A percentile compares a stretch with the other conserved stretches of the same genome.
phyloP scores from a whole-genome alignment of 176 grass and related monocot species.

The Eragrostis curvula region DNA sequence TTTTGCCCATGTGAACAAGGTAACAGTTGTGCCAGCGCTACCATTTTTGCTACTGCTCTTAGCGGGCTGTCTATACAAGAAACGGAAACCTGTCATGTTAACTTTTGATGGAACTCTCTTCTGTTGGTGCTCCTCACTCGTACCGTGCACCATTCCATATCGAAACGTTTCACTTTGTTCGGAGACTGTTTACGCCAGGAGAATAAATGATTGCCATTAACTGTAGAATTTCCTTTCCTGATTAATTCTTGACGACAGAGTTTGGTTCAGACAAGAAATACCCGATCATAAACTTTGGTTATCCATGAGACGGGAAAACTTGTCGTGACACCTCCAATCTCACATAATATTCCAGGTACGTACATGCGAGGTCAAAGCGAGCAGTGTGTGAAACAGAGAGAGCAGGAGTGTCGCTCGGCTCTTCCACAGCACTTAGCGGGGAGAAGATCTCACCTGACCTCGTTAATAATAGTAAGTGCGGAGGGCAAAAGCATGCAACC shows the following conservation, averaged over 20 bases:
- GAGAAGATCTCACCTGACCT: not conserved
- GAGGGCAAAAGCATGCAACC: not conserved
- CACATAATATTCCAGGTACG: not conserved
- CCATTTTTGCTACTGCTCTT: constrained; percentile 50
- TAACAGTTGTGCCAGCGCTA: constrained; percentile 47
- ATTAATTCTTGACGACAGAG: no score
- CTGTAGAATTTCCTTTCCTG: no score
- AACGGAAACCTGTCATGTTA: constrained; percentile 17
- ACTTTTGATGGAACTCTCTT: not conserved
- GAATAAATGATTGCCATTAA: no score
- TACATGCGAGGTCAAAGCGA: not conserved
- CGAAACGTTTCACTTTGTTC: not conserved
- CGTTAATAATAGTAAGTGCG: constrained; percentile 23
- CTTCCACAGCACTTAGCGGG: not conserved
- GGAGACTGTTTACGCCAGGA: no score
- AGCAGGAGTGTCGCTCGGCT: no score
- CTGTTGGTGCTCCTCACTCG: not conserved
- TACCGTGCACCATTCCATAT: not conserved
- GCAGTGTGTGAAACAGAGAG: no score
- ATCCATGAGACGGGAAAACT: not conserved
- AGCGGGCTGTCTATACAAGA: constrained; percentile 56
- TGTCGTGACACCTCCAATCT: not conserved
- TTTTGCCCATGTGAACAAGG: not conserved
- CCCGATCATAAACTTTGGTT: not conserved
- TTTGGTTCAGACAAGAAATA: not conserved